Conservation (phyloP, 257 asterid species). For the Mentha longifolia region DNA sequence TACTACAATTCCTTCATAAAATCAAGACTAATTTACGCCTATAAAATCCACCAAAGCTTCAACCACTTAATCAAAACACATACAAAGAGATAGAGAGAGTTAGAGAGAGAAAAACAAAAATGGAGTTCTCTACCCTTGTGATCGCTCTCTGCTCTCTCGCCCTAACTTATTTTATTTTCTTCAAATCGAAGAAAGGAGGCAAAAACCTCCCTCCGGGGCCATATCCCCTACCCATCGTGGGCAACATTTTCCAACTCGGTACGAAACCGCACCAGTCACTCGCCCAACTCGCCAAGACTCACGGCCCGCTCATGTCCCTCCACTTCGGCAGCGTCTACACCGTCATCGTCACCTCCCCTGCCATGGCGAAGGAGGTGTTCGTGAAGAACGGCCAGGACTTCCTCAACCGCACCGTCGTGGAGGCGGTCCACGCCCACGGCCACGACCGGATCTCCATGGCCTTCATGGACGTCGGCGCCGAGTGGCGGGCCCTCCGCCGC, state of each 20-base stretch:
- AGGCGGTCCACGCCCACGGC: conserved; percentile 18
- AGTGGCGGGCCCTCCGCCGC: conserved; percentile 43
- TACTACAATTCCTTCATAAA: not conserved
- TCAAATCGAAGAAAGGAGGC: not conserved
- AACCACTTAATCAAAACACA: not conserved
- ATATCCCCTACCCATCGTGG: conserved; percentile 23
- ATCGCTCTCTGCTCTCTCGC: not conserved
- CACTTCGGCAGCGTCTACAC: conserved; percentile 25
- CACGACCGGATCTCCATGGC: conserved; percentile 27
- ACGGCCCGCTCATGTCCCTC: conserved; percentile 35
- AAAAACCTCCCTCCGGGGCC: conserved; percentile 24
- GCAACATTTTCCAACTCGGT: conserved; percentile 29
- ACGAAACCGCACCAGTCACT: conserved; percentile 33
- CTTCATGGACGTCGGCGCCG: conserved; percentile 32
- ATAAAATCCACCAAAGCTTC: not conserved
- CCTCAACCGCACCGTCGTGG: not conserved
- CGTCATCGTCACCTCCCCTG: conserved; percentile 42
- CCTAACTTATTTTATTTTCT: not conserved
- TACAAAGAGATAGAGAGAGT: not conserved
- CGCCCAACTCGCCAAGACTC: conserved; percentile 30
- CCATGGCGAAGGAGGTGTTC: conserved; percentile 36
- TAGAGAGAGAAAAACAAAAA: not conserved
- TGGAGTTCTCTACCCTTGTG: not conserved
- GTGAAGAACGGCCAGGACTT: conserved; percentile 33
- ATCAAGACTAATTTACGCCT: not conserved